Evolutionary conservation across 176 grass and related monocot genomes (phyloP).

Genomic region (Triticum timopheevii): DNA sequence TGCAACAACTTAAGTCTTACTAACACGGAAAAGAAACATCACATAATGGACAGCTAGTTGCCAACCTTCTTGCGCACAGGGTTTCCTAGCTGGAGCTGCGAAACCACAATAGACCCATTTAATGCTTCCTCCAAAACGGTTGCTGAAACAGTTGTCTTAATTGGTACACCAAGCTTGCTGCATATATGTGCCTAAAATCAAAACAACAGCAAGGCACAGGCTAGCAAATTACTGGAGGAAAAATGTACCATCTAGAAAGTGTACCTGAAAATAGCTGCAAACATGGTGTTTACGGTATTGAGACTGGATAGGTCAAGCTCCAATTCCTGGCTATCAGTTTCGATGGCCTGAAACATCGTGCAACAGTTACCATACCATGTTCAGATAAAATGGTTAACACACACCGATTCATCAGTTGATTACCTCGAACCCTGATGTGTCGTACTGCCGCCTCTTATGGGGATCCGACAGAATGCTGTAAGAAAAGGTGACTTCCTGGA

Average conservation of each 20-base stretch:
- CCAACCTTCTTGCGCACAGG: conserved; percentile 75
- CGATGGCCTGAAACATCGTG: conserved; percentile 62
- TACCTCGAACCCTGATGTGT: conserved; percentile 90
- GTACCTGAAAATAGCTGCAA: conserved; percentile 98
- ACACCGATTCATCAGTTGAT: background rate
- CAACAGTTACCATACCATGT: background rate
- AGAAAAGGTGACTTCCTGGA: conserved; percentile 96
- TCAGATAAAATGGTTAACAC: background rate
- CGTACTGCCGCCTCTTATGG: conserved; percentile 80
- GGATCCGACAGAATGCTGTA: conserved; percentile 92
- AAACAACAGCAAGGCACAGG: conserved; percentile 9
- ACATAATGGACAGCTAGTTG: conserved; percentile 29
- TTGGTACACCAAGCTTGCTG: conserved; percentile 98
- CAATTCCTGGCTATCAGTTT: conserved; percentile 85
- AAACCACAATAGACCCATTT: conserved; percentile 76
- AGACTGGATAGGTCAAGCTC: conserved; percentile 98
- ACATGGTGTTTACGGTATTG: conserved; percentile 92
- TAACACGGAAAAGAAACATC: conserved; percentile 29
- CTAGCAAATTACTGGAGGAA: background rate
- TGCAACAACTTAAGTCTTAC: conserved; percentile 30
- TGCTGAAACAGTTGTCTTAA: conserved; percentile 97
- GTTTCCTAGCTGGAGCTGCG: conserved; percentile 67
- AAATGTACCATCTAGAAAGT: background rate
- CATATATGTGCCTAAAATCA: background rate
- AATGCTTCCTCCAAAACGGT: conserved; percentile 95